phyloP scores from a whole-genome alignment of 2,329 filamentous ascomycete genomes.

The Aspergillus uvarum region DNA sequence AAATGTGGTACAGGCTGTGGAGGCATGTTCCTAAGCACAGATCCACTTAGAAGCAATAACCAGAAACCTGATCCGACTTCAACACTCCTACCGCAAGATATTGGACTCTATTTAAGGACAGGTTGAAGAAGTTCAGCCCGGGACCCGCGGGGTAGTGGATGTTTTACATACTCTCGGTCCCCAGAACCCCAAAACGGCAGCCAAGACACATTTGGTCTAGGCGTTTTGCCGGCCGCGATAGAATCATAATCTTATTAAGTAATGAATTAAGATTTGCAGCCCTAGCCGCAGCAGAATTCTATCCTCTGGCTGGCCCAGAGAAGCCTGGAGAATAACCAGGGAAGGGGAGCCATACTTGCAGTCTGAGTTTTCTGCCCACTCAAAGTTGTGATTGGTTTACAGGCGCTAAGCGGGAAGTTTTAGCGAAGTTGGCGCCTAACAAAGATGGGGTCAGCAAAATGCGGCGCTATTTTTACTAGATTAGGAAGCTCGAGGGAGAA shows the following conservation, averaged over 20 bases:
- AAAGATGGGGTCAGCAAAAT: background rate
- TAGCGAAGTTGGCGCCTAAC: background rate
- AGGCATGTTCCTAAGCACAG: conserved; percentile 22
- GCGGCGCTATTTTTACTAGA: background rate
- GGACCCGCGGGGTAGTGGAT: background rate
- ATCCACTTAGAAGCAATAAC: too few relatives aligned
- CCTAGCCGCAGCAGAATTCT: background rate
- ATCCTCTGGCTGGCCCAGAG: too few relatives aligned
- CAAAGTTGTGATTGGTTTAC: too few relatives aligned
- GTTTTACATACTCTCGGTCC: background rate
- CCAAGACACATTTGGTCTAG: background rate
- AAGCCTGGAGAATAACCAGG: too few relatives aligned
- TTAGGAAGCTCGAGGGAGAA: background rate
- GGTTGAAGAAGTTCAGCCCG: background rate
- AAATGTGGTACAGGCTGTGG: conserved; percentile 27
- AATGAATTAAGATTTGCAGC: background rate
- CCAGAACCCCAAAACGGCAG: background rate
- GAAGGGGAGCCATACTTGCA: background rate
- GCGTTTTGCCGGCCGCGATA: background rate
- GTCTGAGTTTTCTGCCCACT: too few relatives aligned
- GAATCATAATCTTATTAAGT: background rate
- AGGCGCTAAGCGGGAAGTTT: background rate
- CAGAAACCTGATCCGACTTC: too few relatives aligned
- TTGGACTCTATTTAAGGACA: too few relatives aligned
- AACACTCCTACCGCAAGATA: too few relatives aligned